A percentile compares a stretch with the other conserved stretches of the same genome.
phyloP scores from a whole-genome alignment of 2,329 filamentous ascomycete genomes.

The Neonectria hederae region DNA sequence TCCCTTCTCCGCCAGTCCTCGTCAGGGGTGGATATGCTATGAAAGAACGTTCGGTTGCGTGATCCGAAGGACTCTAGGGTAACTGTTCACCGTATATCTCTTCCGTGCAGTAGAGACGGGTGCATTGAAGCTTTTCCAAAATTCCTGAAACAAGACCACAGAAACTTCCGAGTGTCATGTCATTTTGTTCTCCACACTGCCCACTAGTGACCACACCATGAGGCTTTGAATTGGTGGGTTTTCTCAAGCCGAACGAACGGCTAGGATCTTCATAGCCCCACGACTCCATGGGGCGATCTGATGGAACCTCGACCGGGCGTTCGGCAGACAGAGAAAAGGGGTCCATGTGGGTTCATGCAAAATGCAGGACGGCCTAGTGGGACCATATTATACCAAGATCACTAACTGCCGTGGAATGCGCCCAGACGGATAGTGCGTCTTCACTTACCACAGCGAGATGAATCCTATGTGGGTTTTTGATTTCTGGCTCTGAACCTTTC shows the following conservation, averaged over 20 bases:
- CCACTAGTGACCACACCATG: not conserved
- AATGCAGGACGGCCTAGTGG: not conserved
- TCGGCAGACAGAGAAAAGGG: not conserved
- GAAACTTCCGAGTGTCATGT: not conserved
- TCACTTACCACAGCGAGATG: not conserved
- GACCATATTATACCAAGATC: not conserved
- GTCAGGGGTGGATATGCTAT: too few relatives aligned
- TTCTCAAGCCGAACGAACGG: not conserved
- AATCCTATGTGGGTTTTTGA: not conserved
- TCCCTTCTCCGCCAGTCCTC: too few relatives aligned
- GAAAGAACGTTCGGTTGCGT: too few relatives aligned
- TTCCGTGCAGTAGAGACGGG: not conserved
- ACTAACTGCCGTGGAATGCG: not conserved
- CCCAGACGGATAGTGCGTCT: not conserved
- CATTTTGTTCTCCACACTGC: not conserved
- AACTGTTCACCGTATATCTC: too few relatives aligned
- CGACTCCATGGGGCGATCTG: too few relatives aligned
- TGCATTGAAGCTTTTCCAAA: not conserved
- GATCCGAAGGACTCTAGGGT: too few relatives aligned
- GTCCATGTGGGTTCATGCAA: not conserved
- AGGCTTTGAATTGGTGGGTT: not conserved
- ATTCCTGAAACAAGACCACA: not conserved
- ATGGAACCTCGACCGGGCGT: not conserved
- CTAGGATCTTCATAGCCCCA: not conserved
- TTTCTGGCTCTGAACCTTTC: not conserved